Evolutionary conservation across 768 basidiomycete species (phyloP), one percentile per base, ranked within the genome.

Genomic region (Kwoniella sp.): DNA sequence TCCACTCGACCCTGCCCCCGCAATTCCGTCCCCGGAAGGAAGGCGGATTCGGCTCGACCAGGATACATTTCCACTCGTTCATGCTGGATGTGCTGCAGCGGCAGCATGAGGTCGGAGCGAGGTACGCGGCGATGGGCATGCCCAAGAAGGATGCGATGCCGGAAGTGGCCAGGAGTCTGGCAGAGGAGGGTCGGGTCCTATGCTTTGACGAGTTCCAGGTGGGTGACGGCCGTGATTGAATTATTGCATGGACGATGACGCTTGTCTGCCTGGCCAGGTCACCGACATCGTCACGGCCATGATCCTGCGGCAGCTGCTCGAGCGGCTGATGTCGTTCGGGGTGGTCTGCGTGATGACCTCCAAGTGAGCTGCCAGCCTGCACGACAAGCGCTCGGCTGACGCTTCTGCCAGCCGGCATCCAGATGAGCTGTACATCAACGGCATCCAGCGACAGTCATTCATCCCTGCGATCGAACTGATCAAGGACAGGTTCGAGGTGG

Each of bases 181-280:
- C 90, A 2, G 80, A 80, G 40, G 85, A 95, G 54, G 87, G 89
- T 7, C 82, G 79, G 53, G 81, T 99, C 0, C 76, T 99, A 36
- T 96, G 93, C 70, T 95, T 99, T 68, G 93, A 99, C 68, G 93
- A 99, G 77, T 98, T 98, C 68, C 93, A 98, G 81, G 90, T 88
- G 70, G 62, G 78, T 53, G 20, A 20, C 5, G 36, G 37, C 9
- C n/a, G 23, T 12, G 19, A 10, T 29, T 15, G 25, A 26, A 32
- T 41, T 17, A n/a, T n/a, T n/a, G n/a, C n/a, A n/a, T n/a, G n/a
- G n/a, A n/a, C n/a, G n/a, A n/a, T n/a, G n/a, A n/a, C n/a, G n/a
- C n/a, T n/a, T n/a, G n/a, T n/a, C n/a, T n/a, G n/a, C n/a, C n/a
- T n/a, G n/a, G n/a, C 0, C 62, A 88, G 86, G 88, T 95, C 6